Evolutionary conservation across 306 rosid species (phyloP).

Genomic region (Vicia sativa): DNA sequence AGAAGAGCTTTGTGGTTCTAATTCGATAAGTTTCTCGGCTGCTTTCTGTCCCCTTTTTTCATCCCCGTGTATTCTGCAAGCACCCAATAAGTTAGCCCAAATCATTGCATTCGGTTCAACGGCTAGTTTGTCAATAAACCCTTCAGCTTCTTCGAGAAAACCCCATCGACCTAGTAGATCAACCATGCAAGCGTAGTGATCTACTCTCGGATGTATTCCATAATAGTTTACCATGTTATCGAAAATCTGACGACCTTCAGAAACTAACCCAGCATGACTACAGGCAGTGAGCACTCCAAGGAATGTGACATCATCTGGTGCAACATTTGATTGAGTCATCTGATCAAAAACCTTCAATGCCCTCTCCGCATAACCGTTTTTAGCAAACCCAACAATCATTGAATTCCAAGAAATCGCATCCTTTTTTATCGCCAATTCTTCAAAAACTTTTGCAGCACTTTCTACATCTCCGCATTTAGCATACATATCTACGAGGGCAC

Average conservation of each 20-base stretch:
- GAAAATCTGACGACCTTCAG: constrained; percentile 63
- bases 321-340: constrained; percentile 52
- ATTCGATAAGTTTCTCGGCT: constrained; percentile 63
- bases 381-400: constrained; percentile 83
- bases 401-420: constrained; percentile 84
- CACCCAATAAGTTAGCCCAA: constrained; percentile 77
- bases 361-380: constrained; percentile 69
- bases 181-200: constrained; percentile 77
- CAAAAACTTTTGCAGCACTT: constrained; percentile 63
- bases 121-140: constrained; percentile 46
- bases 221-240: constrained; percentile 52
- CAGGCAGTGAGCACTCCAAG: constrained; percentile 89
- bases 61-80: constrained; percentile 84
- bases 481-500: constrained; percentile 85
- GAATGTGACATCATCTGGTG: constrained; percentile 78
- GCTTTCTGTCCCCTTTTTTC: constrained; percentile 68
- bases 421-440: constrained; percentile 58
- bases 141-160: constrained; percentile 77
- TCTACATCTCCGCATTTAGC: constrained; percentile 78
- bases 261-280: constrained; percentile 79
- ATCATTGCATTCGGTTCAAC: constrained; percentile 62
- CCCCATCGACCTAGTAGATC: constrained; percentile 88
- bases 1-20: constrained; percentile 70
- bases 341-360: constrained; percentile 60
- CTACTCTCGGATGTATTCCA: constrained; percentile 56